Percentiles rank a stretch among this genome's conserved stretches.
Conservation (phyloP, 179 eudicot species). For the Vitellaria paradoxa region DNA sequence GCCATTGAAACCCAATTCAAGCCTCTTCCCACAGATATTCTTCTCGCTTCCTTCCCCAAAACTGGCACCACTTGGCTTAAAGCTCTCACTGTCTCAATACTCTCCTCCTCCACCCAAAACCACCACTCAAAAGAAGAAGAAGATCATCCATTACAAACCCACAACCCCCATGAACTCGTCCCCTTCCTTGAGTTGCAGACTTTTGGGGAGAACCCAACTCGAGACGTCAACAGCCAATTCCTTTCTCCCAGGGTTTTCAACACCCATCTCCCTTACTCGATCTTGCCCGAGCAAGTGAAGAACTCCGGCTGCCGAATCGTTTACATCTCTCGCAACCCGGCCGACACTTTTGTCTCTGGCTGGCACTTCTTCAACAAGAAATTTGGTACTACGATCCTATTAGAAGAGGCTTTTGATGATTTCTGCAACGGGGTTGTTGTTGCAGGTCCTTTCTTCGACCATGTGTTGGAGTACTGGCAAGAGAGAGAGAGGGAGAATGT, state of each 20-base stretch:
- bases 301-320: conserved; percentile 6
- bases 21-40: background rate
- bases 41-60: conserved; percentile 16
- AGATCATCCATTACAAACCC: background rate
- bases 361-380: conserved; percentile 13
- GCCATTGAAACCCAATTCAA: conserved; percentile 11
- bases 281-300: background rate
- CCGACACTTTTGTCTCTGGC: conserved; percentile 8
- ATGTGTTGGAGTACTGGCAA: conserved; percentile 17
- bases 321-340: conserved; percentile 15
- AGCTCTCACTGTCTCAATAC: conserved; percentile 7
- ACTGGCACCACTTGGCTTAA: conserved; percentile 15
- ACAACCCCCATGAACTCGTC: conserved; percentile 9
- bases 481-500: conserved; percentile 1
- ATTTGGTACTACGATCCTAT: background rate
- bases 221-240: background rate
- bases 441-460: conserved; percentile 18
- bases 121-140: background rate
- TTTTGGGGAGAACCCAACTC: background rate
- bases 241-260: conserved; percentile 10
- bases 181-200: conserved; percentile 12
- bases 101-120: background rate
- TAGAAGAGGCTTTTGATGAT: conserved; percentile 9
- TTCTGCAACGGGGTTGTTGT: background rate
- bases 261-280: conserved; percentile 15